Evolutionary conservation across 176 grass and related monocot species (phyloP).

Genomic region (Rhynchospora breviuscula): DNA sequence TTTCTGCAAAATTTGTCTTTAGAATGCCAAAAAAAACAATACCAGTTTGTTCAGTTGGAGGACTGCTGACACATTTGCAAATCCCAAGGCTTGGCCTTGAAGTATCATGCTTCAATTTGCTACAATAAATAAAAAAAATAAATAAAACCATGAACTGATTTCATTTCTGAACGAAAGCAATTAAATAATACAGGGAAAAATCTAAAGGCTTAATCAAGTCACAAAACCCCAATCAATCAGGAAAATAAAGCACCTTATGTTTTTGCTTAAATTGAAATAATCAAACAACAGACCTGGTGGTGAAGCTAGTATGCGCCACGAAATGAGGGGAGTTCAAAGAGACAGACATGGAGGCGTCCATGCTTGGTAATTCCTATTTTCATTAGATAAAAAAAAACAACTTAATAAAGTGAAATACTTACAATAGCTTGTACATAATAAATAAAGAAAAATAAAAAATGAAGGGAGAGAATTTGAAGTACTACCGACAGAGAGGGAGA

Average conservation of each 20-base stretch:
- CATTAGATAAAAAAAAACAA: no score
- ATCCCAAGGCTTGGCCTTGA: slow-evolving; percentile 1
- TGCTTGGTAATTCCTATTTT: background rate
- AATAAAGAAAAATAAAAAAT: no score
- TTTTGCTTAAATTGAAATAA: background rate
- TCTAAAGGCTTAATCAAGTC: no score
- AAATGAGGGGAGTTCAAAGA: slow-evolving; percentile 23
- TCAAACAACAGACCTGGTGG: background rate
- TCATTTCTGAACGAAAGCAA: no score
- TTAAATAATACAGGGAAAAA: no score
- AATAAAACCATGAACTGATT: no score
- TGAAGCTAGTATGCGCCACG: background rate
- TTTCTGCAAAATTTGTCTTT: background rate
- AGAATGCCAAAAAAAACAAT: background rate
- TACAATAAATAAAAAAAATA: background rate
- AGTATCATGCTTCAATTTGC: background rate
- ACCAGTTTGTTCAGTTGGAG: slow-evolving; percentile 28
- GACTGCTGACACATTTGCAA: slow-evolving; percentile 33
- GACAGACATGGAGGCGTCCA: slow-evolving; percentile 13
- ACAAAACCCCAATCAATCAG: no score
- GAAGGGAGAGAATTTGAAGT: no score
- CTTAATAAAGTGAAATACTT: no score
- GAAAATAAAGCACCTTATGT: no score
- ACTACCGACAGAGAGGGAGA: no score
- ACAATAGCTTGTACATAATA: no score